Base-by-base conservation (phyloP, 2,329 filamentous ascomycete species). In the Ceratocystis cacaofunesta region DNA sequence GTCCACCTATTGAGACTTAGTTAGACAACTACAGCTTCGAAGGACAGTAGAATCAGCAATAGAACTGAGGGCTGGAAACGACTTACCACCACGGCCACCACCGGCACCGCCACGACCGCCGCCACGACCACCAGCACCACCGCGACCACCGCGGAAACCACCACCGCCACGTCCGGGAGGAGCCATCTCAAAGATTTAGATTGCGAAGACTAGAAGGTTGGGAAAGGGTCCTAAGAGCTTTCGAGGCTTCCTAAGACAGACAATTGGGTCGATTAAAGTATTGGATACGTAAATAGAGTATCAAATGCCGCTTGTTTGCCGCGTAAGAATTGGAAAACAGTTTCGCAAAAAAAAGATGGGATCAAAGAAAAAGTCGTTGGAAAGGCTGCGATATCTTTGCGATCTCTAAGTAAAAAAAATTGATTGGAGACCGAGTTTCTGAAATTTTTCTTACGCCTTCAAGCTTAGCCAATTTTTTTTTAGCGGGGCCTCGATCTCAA, bases 131-230 rank as follows among this genome's bases (percentile, higher is more conserved):
- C 44, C 43, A 63, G 50, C 66, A 68, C 67, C 67, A 64, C 68
- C 66, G 63, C 76, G 75, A 69, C 70, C 74, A 69, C 73, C 73
- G 67, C 73, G 71, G 69, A 70, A 72, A 68, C 74, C 73, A 63
- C 72, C 72, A 50, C 71, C 70, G 62, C 70, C 70, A 52, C 70
- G 72, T 68, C 72, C 69, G 64, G 71, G 68, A 68, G 66, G 70
- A 70, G 70, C 70, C 67, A 72, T 73, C 67, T 71, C 72, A 72
- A 62, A 62, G 2, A 68, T 72, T 68, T 70, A 71, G 48, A 65
- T 66, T 57, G 63, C 61, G 32, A 63, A 66, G 65, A 68, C 65
- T 69, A 68, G 70, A 62, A 25, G 44, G 41, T 66, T 41, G 30
- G 69, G 68, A 68, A 68, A 68, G 66, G 66, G 70, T 71, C 64